A percentile compares a stretch with the other conserved stretches of the same genome.
phyloP scores from a whole-genome alignment of 352 stramenopile genomes.

The Phytophthora syringae region DNA sequence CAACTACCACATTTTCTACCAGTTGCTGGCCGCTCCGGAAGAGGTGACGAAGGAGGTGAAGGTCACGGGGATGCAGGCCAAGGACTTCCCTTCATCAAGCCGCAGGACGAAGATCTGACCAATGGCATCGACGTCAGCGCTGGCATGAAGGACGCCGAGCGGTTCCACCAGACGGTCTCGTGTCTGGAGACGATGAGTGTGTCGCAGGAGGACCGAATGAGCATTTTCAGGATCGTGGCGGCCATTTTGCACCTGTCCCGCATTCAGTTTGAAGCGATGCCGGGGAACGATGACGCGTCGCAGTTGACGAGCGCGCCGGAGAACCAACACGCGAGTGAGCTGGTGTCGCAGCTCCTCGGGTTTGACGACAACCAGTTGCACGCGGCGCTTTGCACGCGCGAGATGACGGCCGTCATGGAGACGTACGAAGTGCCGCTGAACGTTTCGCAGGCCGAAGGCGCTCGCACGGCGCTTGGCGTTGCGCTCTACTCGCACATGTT shows the following conservation, averaged over 20 bases:
- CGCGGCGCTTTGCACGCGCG: constrained; percentile 73
- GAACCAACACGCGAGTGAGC: constrained; percentile 53
- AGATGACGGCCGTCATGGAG: constrained; percentile 84
- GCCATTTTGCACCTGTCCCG: constrained; percentile 85
- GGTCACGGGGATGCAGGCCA: constrained; percentile 71
- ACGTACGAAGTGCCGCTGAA: constrained; percentile 90
- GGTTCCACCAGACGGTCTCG: constrained; percentile 74
- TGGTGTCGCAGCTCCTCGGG: constrained; percentile 72
- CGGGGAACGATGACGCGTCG: constrained; percentile 74
- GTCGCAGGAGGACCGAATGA: constrained; percentile 68
- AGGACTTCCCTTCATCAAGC: constrained; percentile 86
- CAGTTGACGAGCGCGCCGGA: constrained; percentile 56
- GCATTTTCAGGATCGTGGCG: constrained; percentile 82
- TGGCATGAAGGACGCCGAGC: constrained; percentile 74
- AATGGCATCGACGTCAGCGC: constrained; percentile 52
- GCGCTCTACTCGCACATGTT: constrained; percentile 97
- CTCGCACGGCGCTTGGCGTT: constrained; percentile 78
- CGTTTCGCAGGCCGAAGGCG: constrained; percentile 75
- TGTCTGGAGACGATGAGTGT: constrained; percentile 85
- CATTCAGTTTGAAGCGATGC: constrained; percentile 62
- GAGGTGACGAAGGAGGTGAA: constrained; percentile 65
- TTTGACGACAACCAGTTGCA: constrained; percentile 72
- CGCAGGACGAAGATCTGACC: constrained; percentile 38
- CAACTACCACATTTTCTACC: constrained; percentile 99
- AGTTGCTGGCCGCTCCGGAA: constrained; percentile 80